A percentile compares a stretch with the other conserved stretches of the same genome.
These are phyloP conservation scores for Santalum album DNA, from an alignment of 164 flowering plant genomes.

Conservation along the genomic window DNA sequence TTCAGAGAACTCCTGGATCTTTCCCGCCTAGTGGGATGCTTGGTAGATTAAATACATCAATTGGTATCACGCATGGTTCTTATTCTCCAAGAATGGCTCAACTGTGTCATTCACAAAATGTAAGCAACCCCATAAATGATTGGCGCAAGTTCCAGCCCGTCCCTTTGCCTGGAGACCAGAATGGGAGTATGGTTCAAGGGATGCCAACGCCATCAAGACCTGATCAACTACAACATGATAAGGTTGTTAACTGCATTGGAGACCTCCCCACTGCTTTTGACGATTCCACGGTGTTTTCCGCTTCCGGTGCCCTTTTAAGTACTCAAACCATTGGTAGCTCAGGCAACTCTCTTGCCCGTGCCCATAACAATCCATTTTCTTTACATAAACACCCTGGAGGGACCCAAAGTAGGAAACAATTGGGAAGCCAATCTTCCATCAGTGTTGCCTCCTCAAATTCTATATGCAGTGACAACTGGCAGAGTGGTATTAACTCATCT, in stretches of 20 bases:
- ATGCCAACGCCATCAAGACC: constrained; percentile 46
- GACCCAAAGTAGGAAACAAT: constrained; percentile 12
- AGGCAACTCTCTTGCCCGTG: constrained; percentile 24
- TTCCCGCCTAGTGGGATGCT: constrained; percentile 23
- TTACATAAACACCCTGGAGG: constrained; percentile 31
- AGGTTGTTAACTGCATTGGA: constrained; percentile 11
- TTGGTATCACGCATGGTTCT: constrained; percentile 21
- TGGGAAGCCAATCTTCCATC: constrained; percentile 27
- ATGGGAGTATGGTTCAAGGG: constrained; percentile 43
- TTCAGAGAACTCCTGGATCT: constrained; percentile 19
- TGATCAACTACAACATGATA: constrained; percentile 37
- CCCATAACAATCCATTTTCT: constrained; percentile 27
- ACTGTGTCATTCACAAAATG: constrained; percentile 13
- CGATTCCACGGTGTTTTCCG: constrained; percentile 20
- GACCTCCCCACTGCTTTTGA: constrained; percentile 23
- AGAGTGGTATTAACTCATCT: too few relatives aligned
- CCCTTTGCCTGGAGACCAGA: constrained; percentile 34
- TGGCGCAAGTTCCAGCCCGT: constrained; percentile 27
- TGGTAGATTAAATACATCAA: constrained; percentile 29
- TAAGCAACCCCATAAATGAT: constrained; percentile 17
- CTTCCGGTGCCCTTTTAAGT: constrained; percentile 27
- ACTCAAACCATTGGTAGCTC: constrained; percentile 20
- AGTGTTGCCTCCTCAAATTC: constrained; percentile 16
- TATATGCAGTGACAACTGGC: too few relatives aligned
- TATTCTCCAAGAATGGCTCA: constrained; percentile 24